Base-by-base conservation (phyloP, 495 filamentous ascomycete species). In the Penicillium daleae region DNA sequence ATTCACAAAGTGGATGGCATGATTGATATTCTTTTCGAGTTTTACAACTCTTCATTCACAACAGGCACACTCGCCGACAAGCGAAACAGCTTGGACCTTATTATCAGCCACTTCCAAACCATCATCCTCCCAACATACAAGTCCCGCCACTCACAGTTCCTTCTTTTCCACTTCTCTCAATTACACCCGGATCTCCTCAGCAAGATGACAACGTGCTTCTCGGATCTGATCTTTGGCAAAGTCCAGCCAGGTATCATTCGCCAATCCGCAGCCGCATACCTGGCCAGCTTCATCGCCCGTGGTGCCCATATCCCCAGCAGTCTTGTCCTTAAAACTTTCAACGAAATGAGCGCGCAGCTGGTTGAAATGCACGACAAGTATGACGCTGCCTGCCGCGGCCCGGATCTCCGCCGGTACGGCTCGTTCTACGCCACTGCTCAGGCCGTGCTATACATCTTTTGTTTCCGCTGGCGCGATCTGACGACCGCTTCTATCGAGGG, bases 391-490 rank as follows among this genome's bases (percentile, higher is more conserved):
- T 96, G 92, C 73, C 87, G 84, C 15, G 92, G 91, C 1, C 93
- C 95, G 0, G 92, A 98, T 74, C 86, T 94, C 27, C 85, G 87
- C 46, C 87, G 88, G 33, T 97, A 93, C 71, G 84, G 85, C 19
- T 84, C 90, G 7, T 97, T 96, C 75, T 98, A 99, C 76, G 87
- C 89, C 6, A 86, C 91, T 46, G 86, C 88, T n/a, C 94, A 98
- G 73, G 93, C 94, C 6, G 70, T 93, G 5, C 81, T 92, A 33
- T 96, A 97, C 78, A 96, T 98, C 54, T 99, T 97, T 82, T 99
- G 95, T 80, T 99, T 97, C 82, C 89, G 96, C 40, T 98, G 94
- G 94, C 87, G 90, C 39, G 94, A 97, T 60, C 79, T 99, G 50
- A 89, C 91, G 40, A 83, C 80, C 19, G 84, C 85, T 5, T 76